A percentile compares a stretch with the other conserved stretches of the same genome.
phyloP scores from a whole-genome alignment of 345 rosid genomes.

The Nasturtium officinale region DNA sequence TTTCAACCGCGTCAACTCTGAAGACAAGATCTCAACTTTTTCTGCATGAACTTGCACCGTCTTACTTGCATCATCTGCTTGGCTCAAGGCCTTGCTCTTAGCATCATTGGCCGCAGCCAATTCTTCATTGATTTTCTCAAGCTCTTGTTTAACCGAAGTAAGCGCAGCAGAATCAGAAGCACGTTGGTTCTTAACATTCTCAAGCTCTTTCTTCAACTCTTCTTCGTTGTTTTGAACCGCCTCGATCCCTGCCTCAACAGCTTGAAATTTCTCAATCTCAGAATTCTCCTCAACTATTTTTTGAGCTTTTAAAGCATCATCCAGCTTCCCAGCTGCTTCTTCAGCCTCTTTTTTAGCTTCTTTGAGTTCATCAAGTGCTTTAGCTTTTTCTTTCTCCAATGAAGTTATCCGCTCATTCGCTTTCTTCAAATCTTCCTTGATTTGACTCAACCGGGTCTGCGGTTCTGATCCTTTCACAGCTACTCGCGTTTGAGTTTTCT shows the following conservation, averaged over 20 bases:
- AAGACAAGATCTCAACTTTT: conserved; percentile 76
- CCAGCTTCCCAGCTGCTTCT: conserved; percentile 72
- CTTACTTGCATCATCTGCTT: conserved; percentile 93
- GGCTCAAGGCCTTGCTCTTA: conserved; percentile 82
- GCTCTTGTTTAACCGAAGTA: conserved; percentile 71
- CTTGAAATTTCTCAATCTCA: conserved; percentile 87
- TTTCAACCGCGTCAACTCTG: conserved; percentile 69
- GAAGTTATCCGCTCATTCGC: conserved; percentile 68
- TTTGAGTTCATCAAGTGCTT: conserved; percentile 72
- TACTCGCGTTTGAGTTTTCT: conserved; percentile 62
- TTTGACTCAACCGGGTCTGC: conserved; percentile 61
- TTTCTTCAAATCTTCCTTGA: conserved; percentile 90
- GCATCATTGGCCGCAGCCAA: conserved; percentile 69
- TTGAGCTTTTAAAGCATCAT: conserved; percentile 84
- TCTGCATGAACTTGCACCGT: conserved; percentile 78
- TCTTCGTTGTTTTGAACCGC: conserved; percentile 80
- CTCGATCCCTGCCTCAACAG: conserved; percentile 90
- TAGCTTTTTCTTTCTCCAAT: conserved; percentile 78
- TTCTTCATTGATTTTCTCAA: conserved; percentile 69
- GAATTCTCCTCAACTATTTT: conserved; percentile 79
- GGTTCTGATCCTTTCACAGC: conserved; percentile 63
- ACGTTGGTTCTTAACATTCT: conserved; percentile 73
- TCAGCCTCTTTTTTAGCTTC: conserved; percentile 67
- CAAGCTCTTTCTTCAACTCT: conserved; percentile 81
- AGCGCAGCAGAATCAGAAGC: conserved; percentile 82